Evolutionary conservation across 208 protist genomes (phyloP), one percentile per base, ranked within the genome.

Genomic region (Lotmaria passim): DNA sequence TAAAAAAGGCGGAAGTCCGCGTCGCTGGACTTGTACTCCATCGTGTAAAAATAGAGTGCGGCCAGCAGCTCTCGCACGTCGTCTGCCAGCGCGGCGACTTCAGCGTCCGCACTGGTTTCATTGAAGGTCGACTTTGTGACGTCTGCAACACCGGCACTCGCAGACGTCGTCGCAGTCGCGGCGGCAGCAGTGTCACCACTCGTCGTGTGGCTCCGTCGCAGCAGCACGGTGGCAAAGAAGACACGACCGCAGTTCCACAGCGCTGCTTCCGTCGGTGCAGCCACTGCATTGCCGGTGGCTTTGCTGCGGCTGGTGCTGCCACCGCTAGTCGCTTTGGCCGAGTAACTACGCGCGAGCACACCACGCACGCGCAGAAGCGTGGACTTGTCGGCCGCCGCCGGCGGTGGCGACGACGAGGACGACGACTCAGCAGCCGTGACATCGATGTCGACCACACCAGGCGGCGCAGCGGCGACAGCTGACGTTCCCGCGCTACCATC

Each of bases 1-100:
- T 91, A 93, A 51, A 96, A 96, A 21, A 96, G 82, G 11, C 85
- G 82, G 69, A 93, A 91, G 73, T 96, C 91, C 0, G 84, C 69
- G 62, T 96, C 91, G 3, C 51, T 39, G 31, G 90, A 86, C 46
- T 92, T 93, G 79, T 88, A 94, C 68, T 96, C 89, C 65, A 93
- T 74, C 12, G 85, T 80, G 74, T 87, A 92, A 74, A 89, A 90
- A 69, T 93, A 94, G 14, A 96, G 61, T 12, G 85, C 85, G 17
- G 61, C 81, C 12, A 96, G 83, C 28, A 94, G 36, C 67, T 96
- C 91, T 21, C 84, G 81, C 41, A 74, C 78, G 14, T 70, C 64
- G 11, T 69, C 57, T 0, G 63, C 58, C 10, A 94, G 61, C 21
- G 81, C 78, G 23, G 44, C 80, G 11, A 93, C 79, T 34, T 80